Evolutionary conservation across 352 stramenopile genomes (phyloP).

Genomic region (Globisporangium carolinianum): DNA sequence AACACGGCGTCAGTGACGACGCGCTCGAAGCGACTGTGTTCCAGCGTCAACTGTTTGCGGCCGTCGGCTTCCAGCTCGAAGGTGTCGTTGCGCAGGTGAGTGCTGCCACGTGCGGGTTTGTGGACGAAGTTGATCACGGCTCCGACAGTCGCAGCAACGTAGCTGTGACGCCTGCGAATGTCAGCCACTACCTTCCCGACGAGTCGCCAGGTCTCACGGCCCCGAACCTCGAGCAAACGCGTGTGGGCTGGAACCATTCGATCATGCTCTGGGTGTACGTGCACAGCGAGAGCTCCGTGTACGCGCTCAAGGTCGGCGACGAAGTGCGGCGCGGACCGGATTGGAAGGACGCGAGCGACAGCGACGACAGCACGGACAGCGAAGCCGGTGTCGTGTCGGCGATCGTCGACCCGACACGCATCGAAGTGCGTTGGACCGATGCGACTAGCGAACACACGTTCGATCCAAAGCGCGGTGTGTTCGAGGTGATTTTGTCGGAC

Average conservation of each 20-base stretch:
- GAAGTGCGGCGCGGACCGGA: slow-evolving; percentile 51
- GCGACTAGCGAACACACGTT: slow-evolving; percentile 35
- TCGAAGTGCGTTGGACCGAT: slow-evolving; percentile 50
- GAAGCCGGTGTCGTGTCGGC: slow-evolving; percentile 35
- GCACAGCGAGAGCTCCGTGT: slow-evolving; percentile 25
- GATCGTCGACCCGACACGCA: slow-evolving; percentile 30
- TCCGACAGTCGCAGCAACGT: not conserved
- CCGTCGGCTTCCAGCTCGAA: slow-evolving; percentile 61
- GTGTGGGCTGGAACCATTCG: slow-evolving; percentile 62
- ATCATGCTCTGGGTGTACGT: slow-evolving; percentile 76
- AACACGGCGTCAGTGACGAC: slow-evolving; percentile 14
- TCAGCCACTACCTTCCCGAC: slow-evolving; percentile 28
- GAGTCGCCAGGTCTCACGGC: slow-evolving; percentile 33
- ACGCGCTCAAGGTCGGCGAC: slow-evolving; percentile 62
- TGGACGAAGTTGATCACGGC: not conserved
- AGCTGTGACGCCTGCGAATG: not conserved
- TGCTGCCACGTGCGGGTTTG: not conserved
- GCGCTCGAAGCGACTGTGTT: slow-evolving; percentile 35
- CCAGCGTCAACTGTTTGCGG: slow-evolving; percentile 57
- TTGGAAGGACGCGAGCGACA: slow-evolving; percentile 24
- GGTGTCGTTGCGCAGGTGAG: slow-evolving; percentile 28
- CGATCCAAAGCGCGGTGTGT: slow-evolving; percentile 37
- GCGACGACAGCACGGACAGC: slow-evolving; percentile 12
- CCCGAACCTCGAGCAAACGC: slow-evolving; percentile 18
- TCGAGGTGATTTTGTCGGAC: slow-evolving; percentile 47